Conservation (phyloP, 108 stramenopile species). For the Pseudonitzschia multistriata region DNA sequence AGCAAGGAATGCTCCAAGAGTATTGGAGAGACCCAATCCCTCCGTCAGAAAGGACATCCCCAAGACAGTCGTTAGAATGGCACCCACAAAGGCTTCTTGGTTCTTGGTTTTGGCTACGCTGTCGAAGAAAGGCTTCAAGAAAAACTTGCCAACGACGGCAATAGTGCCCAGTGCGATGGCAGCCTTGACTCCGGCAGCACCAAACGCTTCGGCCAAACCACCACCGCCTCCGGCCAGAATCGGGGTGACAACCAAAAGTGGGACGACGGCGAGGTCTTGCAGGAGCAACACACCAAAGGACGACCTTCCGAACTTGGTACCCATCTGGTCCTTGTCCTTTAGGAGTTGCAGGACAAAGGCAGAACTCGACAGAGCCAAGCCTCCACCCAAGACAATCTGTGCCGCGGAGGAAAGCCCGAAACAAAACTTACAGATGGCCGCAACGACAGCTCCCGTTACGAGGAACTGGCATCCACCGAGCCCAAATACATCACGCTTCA, state of each 20-base stretch:
- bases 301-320: slow-evolving; percentile 79
- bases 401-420: slow-evolving; percentile 65
- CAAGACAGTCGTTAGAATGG: slow-evolving; percentile 79
- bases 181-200: slow-evolving; percentile 75
- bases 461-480: slow-evolving; percentile 85
- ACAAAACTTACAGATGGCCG: slow-evolving; percentile 42
- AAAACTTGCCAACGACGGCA: slow-evolving; percentile 68
- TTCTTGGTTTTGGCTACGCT: slow-evolving; percentile 61
- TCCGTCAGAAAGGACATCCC: slow-evolving; percentile 91
- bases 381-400: slow-evolving; percentile 83
- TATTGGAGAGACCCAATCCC: slow-evolving; percentile 90
- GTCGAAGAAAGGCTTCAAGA: slow-evolving; percentile 78
- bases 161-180: slow-evolving; percentile 71
- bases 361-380: slow-evolving; percentile 84
- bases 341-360: slow-evolving; percentile 93
- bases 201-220: slow-evolving; percentile 62
- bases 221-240: slow-evolving; percentile 75
- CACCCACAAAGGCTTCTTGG: slow-evolving; percentile 90
- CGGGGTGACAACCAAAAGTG: slow-evolving; percentile 88
- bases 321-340: slow-evolving; percentile 85
- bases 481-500: slow-evolving; percentile 90
- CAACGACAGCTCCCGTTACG: slow-evolving; percentile 68
- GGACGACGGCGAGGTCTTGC: slow-evolving; percentile 93
- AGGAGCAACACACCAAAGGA: slow-evolving; percentile 91
- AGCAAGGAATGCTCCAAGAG: slow-evolving; percentile 91